phyloP scores from a whole-genome alignment of 352 stramenopile genomes.

The Phytophthora crassamura region DNA sequence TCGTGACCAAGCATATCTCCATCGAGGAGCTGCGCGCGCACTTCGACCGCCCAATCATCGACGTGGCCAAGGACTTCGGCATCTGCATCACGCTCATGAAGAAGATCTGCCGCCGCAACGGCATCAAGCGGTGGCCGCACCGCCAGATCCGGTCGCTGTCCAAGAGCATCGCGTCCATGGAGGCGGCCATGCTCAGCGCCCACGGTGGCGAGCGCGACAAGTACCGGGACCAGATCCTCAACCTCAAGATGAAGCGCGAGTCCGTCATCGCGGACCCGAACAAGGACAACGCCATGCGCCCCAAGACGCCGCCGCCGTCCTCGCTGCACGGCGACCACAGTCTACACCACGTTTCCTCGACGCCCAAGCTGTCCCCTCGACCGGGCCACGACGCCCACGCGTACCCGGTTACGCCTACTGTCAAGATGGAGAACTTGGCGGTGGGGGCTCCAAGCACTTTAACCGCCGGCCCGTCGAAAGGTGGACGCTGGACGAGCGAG shows the following conservation, averaged over 20 bases:
- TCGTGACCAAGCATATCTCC: slow-evolving; percentile 90
- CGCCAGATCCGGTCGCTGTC: slow-evolving; percentile 85
- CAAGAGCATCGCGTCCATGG: slow-evolving; percentile 90
- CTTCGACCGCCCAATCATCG: slow-evolving; percentile 89
- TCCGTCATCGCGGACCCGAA: slow-evolving; percentile 89
- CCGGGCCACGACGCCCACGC: slow-evolving; percentile 11
- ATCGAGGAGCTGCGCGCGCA: slow-evolving; percentile 86
- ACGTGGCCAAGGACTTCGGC: slow-evolving; percentile 91
- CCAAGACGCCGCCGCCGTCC: slow-evolving; percentile 47
- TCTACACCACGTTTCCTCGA: slow-evolving; percentile 21
- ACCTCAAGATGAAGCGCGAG: slow-evolving; percentile 85
- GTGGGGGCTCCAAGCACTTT: slow-evolving; percentile 26
- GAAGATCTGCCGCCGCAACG: slow-evolving; percentile 86
- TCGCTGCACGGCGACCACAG: slow-evolving; percentile 26
- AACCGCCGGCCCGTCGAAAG: slow-evolving; percentile 57
- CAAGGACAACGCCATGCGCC: slow-evolving; percentile 71
- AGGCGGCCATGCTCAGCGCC: slow-evolving; percentile 87
- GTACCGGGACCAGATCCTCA: slow-evolving; percentile 87
- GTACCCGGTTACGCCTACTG: slow-evolving; percentile 26
- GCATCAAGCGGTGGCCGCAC: slow-evolving; percentile 78
- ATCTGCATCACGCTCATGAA: slow-evolving; percentile 93
- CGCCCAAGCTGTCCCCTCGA: slow-evolving; percentile 35
- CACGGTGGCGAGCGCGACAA: slow-evolving; percentile 82
- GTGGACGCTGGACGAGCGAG: slow-evolving; percentile 88
- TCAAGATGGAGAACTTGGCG: slow-evolving; percentile 41